Percentiles rank a stretch among this genome's conserved stretches.
Evolutionary conservation across 2,329 filamentous ascomycete genomes (phyloP).

Genomic region (Tolypocladium amazonense): DNA sequence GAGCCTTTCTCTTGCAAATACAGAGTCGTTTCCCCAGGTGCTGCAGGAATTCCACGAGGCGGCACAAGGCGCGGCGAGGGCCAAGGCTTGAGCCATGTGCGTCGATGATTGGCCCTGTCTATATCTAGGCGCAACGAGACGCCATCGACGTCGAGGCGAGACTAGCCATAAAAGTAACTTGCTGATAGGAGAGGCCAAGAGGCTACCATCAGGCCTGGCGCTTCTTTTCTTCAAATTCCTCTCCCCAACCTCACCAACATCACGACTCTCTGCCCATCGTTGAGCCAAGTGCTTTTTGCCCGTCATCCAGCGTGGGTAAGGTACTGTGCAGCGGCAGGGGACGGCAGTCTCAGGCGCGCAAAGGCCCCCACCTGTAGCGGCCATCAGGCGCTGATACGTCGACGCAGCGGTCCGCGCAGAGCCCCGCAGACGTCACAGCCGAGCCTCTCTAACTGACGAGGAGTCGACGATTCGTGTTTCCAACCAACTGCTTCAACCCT

Average conservation of each 20-base stretch:
- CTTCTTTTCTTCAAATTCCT: background rate
- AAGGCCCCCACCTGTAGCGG: background rate
- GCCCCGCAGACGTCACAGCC: slow-evolving; percentile 1
- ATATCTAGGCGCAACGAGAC: background rate
- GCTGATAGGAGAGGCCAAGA: background rate
- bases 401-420: background rate
- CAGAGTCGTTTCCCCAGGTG: no score
- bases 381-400: background rate
- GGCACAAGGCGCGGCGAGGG: slow-evolving; percentile 1
- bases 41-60: background rate
- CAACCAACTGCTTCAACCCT: background rate
- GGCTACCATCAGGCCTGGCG: background rate
- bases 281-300: no score
- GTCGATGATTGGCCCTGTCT: slow-evolving; percentile 9
- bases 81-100: slow-evolving; percentile 17
- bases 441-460: background rate
- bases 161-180: background rate
- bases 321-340: background rate
- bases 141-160: background rate
- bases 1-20: background rate
- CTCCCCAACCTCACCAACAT: background rate
- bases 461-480: background rate
- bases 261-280: background rate
- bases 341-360: background rate
- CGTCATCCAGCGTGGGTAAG: background rate